phyloP scores from a whole-genome alignment of 2,329 filamentous ascomycete species.

The Claviceps fusiformis region DNA sequence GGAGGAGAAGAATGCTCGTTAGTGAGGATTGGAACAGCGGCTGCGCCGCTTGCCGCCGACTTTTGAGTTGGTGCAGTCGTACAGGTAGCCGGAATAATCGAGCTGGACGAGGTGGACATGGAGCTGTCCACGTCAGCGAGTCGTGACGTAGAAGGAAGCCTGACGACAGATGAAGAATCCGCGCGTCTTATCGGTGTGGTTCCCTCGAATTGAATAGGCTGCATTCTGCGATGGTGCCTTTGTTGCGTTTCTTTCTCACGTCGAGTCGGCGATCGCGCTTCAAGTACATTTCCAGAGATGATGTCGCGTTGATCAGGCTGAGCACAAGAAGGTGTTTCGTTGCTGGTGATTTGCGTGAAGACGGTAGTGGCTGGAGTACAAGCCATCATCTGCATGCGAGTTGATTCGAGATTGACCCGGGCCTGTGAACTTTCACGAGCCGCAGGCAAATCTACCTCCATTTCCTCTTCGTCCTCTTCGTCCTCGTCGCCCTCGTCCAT shows the following conservation, averaged over 20 bases:
- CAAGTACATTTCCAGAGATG: slow-evolving; percentile 10
- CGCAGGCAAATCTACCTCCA: slow-evolving; percentile 19
- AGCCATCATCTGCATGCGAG: slow-evolving; percentile 7
- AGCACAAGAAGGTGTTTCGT: slow-evolving; percentile 20
- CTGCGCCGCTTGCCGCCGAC: not conserved
- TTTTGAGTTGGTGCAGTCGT: slow-evolving; percentile 1
- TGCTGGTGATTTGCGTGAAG: slow-evolving; percentile 7
- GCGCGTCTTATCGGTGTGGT: slow-evolving; percentile 4
- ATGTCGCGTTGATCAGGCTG: slow-evolving; percentile 14
- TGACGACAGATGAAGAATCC: slow-evolving; percentile 1
- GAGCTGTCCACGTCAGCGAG: slow-evolving; percentile 12
- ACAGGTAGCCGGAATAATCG: slow-evolving; percentile 15
- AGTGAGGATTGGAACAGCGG: not conserved
- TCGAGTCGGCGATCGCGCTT: not conserved
- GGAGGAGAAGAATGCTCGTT: not conserved
- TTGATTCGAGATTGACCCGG: slow-evolving; percentile 14
- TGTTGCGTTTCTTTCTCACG: not conserved
- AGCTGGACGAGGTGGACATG: slow-evolving; percentile 16
- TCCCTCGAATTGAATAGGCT: slow-evolving; percentile 12
- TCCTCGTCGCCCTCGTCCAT: not conserved
- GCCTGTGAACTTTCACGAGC: slow-evolving; percentile 9
- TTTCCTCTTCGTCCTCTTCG: slow-evolving; percentile 19
- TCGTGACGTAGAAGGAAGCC: slow-evolving; percentile 12
- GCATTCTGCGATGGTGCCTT: slow-evolving; percentile 12
- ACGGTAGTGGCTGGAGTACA: slow-evolving; percentile 5